phyloP scores from a whole-genome alignment of 306 rosid genomes.

The Begonia loranthoides region DNA sequence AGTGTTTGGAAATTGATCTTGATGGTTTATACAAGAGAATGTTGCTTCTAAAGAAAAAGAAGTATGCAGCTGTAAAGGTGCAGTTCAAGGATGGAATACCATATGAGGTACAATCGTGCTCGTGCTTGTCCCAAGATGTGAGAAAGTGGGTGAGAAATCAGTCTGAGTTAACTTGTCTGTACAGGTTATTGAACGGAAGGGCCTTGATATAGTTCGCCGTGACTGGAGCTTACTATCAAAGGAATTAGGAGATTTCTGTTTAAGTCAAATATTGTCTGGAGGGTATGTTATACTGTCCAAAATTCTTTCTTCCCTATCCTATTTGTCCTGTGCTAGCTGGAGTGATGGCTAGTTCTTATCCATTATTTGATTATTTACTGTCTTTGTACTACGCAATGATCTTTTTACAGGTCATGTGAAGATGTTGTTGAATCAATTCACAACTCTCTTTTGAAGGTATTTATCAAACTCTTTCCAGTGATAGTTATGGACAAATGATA shows the following conservation, averaged over 20 bases:
- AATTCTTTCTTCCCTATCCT: neutral
- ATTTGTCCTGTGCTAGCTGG: neutral
- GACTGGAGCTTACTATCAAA: conserved; percentile 95
- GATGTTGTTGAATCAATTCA: conserved; percentile 94
- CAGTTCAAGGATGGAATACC: conserved; percentile 50
- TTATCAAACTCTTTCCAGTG: conserved; percentile 13
- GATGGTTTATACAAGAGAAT: conserved; percentile 95
- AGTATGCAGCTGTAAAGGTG: conserved; percentile 87
- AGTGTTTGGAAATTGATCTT: conserved; percentile 85
- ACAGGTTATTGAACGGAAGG: conserved; percentile 92
- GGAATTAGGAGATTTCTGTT: conserved; percentile 90
- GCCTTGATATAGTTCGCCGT: conserved; percentile 97
- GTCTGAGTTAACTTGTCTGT: conserved; percentile 10
- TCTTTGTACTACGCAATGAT: too few species aligned
- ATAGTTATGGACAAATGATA: neutral
- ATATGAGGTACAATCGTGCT: conserved; percentile 47
- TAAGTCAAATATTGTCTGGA: conserved; percentile 83
- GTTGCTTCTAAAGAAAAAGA: conserved; percentile 96
- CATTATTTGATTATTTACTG: neutral
- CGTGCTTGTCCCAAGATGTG: neutral
- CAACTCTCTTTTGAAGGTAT: conserved; percentile 70
- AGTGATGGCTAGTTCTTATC: conserved; percentile 9
- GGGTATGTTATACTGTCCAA: conserved; percentile 38
- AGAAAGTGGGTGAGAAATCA: conserved; percentile 8
- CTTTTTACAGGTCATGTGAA: conserved; percentile 59